Evolutionary conservation across 2,329 filamentous ascomycete species (phyloP).

Genomic region (Scytalidium lignicola): DNA sequence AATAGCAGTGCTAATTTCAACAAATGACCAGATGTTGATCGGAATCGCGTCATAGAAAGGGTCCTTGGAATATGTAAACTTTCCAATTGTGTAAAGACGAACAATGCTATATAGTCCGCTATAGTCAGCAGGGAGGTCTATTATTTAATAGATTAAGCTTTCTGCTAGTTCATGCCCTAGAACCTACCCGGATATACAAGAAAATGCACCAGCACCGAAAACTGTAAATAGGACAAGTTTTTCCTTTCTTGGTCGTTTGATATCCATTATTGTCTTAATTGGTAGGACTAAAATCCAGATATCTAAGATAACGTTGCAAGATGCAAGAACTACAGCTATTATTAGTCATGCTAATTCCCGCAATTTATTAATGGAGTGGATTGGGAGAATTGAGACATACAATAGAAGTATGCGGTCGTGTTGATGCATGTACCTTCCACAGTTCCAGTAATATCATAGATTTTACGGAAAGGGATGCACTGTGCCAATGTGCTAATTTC

Average conservation of each 20-base stretch:
- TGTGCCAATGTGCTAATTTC: slow-evolving; percentile 24
- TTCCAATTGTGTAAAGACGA: slow-evolving; percentile 25
- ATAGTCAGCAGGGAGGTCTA: neutral
- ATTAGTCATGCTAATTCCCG: neutral
- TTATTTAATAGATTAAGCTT: too few species aligned
- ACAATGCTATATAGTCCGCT: slow-evolving; percentile 21
- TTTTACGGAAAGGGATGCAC: slow-evolving; percentile 27
- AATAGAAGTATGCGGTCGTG: slow-evolving; percentile 28
- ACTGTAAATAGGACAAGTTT: slow-evolving; percentile 12
- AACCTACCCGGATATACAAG: slow-evolving; percentile 16
- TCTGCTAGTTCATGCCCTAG: neutral
- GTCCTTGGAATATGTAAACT: slow-evolving; percentile 22
- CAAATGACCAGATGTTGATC: slow-evolving; percentile 33
- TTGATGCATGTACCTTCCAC: slow-evolving; percentile 28
- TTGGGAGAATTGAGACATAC: slow-evolving; percentile 12
- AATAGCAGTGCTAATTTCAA: slow-evolving; percentile 45
- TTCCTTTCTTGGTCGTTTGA: slow-evolving; percentile 9
- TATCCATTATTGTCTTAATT: slow-evolving; percentile 7
- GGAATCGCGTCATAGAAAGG: slow-evolving; percentile 22
- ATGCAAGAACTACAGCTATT: slow-evolving; percentile 8
- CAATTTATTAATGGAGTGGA: too few species aligned
- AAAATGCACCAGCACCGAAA: slow-evolving; percentile 15
- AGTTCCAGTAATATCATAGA: slow-evolving; percentile 27
- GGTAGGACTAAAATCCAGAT: slow-evolving; percentile 13
- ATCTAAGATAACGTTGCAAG: slow-evolving; percentile 10